A percentile compares a stretch with the other conserved stretches of the same genome.
phyloP scores from a whole-genome alignment of 2,329 filamentous ascomycete genomes.

The Diplocarpon rosae region DNA sequence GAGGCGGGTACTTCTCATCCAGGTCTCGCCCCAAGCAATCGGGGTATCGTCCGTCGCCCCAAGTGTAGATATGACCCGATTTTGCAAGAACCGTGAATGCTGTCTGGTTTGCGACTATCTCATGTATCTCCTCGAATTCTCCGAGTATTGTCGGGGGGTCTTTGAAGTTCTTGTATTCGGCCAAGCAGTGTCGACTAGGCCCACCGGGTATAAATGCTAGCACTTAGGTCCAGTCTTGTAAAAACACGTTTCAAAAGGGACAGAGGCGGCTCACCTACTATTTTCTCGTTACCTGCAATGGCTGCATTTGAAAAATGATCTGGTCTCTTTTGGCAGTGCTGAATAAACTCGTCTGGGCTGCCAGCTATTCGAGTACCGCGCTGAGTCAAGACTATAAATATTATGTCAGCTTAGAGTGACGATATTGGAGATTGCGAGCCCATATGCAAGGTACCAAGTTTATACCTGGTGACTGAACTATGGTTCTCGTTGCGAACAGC shows the following conservation, averaged over 20 bases:
- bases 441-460: neutral
- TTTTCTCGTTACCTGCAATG: constrained; percentile 28
- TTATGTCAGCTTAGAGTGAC: neutral
- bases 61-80: constrained; percentile 28
- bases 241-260: neutral
- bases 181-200: constrained; percentile 3
- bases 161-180: constrained; percentile 13
- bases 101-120: constrained; percentile 28
- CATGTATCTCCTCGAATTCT: constrained; percentile 5
- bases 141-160: neutral
- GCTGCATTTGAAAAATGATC: constrained; percentile 23
- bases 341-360: constrained; percentile 18
- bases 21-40: constrained; percentile 44
- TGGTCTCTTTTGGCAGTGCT: constrained; percentile 16
- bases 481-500: neutral
- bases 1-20: constrained; percentile 9
- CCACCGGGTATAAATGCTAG: constrained; percentile 1
- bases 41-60: constrained; percentile 48
- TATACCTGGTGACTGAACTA: no score
- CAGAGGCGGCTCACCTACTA: constrained; percentile 8
- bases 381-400: constrained; percentile 12
- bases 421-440: neutral
- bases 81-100: constrained; percentile 30
- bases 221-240: neutral
- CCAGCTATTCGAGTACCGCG: constrained; percentile 25